Conservation (phyloP, 2,329 filamentous ascomycete genomes). For the Aspergillus sergii region DNA sequence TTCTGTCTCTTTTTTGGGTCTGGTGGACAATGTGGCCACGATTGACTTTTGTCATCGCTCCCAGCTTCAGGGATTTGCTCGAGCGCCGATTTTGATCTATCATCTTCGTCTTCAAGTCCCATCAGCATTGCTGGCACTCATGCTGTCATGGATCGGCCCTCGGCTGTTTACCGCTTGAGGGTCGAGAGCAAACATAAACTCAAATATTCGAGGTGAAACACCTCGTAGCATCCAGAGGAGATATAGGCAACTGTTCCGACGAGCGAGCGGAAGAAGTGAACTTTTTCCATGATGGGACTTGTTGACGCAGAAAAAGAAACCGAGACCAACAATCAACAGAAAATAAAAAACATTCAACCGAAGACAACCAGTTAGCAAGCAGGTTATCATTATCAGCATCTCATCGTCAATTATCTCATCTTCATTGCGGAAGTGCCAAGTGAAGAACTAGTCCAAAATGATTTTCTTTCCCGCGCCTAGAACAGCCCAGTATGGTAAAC, state of each 20-base stretch:
- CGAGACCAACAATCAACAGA: not conserved
- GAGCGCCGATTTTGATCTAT: constrained; percentile 22
- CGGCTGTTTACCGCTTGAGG: not conserved
- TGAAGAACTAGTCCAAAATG: constrained; percentile 2
- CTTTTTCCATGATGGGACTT: not conserved
- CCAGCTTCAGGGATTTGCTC: constrained; percentile 9
- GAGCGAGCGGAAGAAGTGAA: not conserved
- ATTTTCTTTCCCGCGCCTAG: not conserved
- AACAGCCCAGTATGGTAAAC: constrained; percentile 12
- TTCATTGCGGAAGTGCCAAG: not conserved
- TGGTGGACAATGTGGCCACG: constrained; percentile 10
- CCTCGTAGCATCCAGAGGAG: not conserved
- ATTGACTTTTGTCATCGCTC: not conserved
- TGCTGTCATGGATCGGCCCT: not conserved
- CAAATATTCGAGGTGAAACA: not conserved
- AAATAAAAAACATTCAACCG: not conserved
- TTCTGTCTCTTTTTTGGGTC: constrained; percentile 13
- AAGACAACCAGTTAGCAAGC: not conserved
- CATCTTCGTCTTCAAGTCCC: constrained; percentile 6
- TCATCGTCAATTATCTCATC: not conserved
- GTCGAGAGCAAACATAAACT: not conserved
- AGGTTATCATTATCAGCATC: not conserved
- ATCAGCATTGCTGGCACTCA: not conserved
- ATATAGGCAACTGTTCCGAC: not conserved
- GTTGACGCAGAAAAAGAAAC: not conserved